phyloP scores from a whole-genome alignment of 2,329 filamentous ascomycete species.

The Podosphaera fusca region DNA sequence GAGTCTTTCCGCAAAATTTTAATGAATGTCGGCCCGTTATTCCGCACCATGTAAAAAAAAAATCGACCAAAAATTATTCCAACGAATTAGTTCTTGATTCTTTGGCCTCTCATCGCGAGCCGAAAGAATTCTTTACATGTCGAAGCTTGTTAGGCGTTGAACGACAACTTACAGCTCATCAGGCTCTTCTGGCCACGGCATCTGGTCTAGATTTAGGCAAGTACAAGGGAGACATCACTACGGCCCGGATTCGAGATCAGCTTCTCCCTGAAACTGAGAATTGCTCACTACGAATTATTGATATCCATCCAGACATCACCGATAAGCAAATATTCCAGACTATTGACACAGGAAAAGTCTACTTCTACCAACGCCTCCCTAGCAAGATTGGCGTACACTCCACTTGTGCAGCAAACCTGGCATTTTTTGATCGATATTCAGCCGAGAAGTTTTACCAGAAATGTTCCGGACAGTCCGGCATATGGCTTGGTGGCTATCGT shows the following conservation, averaged over 20 bases:
- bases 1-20: no score
- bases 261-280: constrained; percentile 1
- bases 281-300: not conserved
- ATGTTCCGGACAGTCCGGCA: not conserved
- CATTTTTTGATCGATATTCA: not conserved
- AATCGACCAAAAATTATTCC: not conserved
- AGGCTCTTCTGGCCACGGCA: not conserved
- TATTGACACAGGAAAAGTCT: constrained; percentile 1
- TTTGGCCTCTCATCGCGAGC: not conserved
- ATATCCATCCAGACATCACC: not conserved
- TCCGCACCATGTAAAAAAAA: not conserved
- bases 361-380: not conserved
- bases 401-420: not conserved
- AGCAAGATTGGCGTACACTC: not conserved
- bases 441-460: not conserved
- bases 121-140: not conserved
- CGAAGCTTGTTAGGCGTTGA: not conserved
- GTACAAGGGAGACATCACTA: constrained; percentile 1
- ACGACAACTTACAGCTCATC: not conserved
- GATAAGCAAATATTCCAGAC: not conserved
- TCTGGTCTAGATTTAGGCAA: not conserved
- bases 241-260: not conserved
- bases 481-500: not conserved
- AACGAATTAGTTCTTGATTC: not conserved
- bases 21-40: no score